Base-by-base conservation (phyloP, 257 asterid species). In the Capsicum rhomboideum region DNA sequence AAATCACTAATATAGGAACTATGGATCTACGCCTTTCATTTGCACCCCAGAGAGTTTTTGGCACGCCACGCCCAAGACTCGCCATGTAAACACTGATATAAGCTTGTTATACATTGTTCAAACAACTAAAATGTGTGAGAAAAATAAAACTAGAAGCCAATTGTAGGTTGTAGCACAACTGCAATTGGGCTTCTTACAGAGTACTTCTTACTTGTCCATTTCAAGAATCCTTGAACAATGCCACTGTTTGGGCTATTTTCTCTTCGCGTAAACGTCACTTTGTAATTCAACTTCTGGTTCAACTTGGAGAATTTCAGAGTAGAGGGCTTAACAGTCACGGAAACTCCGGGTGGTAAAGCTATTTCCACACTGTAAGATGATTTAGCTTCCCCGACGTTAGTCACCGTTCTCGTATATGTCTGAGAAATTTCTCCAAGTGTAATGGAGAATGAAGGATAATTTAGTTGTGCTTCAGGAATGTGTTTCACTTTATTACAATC, bases 181-280 rank as follows among this genome's bases (percentile, higher is more conserved):
- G 87, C 78, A 53, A 89, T 77, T 3, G 93, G 92, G 66, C 90
- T 88, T 72, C 85, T 82, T 21, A 91, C 93, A 28, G 85, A 54
- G 78, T 85, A 40, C 71, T 52, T 88, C 23, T 49, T 58, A 37
- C 89, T 86, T 52, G 72, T 84, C 92, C 93, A 91, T 26, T 87
- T 88, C 10, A 91, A 78, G 49, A 82, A 89, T 37, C 94, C 94
- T 79, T 91, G 85, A 78, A 78, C 87, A n/a, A 59, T n/a, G 0
- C 74, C 44, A 0, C 20, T 34, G 52, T 54, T 81, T 14, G 14
- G 6, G 0, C 58, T 68, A 0, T 83, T 17, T 0, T 50, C 74
- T 29, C 52, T 3, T 68, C 58, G 68, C 3, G 1, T 69, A 53
- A 88, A 88, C 1, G 86, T 90, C 82, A 90, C 91, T 17, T 74